Evolutionary conservation across 2,329 filamentous ascomycete species (phyloP), one percentile per base, ranked within the genome.

Genomic region (Calonectria montana): DNA sequence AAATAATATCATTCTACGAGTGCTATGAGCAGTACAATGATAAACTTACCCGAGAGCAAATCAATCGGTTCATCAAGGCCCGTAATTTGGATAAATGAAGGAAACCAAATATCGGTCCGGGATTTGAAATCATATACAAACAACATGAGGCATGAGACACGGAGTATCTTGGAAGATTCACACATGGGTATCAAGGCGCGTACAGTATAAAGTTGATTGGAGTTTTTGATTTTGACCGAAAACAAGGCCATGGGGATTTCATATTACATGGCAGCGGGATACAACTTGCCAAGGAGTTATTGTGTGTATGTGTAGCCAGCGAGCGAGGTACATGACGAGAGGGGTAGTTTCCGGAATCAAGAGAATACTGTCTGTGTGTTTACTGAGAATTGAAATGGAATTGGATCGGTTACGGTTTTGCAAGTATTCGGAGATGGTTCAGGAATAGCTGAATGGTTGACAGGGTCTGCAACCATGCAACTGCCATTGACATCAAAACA

Each of bases 1-100:
- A 98, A 84, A 89, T 98, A 73, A 94, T 98, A 65, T 96, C 94
- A 4, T 90, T 98, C 74, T 98, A 98, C 81, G 94, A 97, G 80
- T 90, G 86, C 72, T 86, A 90, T 63, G 90, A 91, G 79, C 86
- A 89, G 76, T 91, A 90, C 75, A 90, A 90, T 73, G 90, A 91
- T 66, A 91, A 91, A 78, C 83, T 87, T 45, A 89, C 88, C 2
- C 82, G 87, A 62, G 90, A 91, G 79, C 88, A 90, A 77, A 87
- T 91, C 67, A 89, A 88, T 69, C 84, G 89, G 13, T 91, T 91
- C 73, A 85, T 91, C 79, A 91, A 91, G 79, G 89, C 89, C 0
- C 84, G 88, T 16, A 86, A 86, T 2, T 80, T 91, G 50, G 89
- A 91, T 65, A 89, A 89, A 77, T 89, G 76, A 82, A 13, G 29